Percentiles rank a stretch among this genome's conserved stretches.
Evolutionary conservation across 352 stramenopile species (phyloP).

Genomic region (Peronospora farinosa): DNA sequence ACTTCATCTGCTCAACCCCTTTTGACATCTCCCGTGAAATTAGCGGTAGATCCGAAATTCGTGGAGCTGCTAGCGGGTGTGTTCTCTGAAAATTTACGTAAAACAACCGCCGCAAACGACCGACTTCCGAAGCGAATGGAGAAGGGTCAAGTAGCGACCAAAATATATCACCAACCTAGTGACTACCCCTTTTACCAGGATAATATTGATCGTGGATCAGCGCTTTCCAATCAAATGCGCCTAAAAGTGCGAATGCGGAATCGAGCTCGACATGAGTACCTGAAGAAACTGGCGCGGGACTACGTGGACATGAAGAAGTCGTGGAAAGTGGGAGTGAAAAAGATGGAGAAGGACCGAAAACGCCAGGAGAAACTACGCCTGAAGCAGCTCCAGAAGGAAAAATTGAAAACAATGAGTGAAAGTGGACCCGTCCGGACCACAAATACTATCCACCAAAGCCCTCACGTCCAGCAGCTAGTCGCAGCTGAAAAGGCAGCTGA

Average conservation of each 20-base stretch:
- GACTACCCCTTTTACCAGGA: slow-evolving; percentile 72
- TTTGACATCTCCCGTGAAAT: slow-evolving; percentile 29
- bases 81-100: slow-evolving; percentile 58
- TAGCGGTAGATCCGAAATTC: slow-evolving; percentile 58
- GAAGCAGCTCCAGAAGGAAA: slow-evolving; percentile 65
- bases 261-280: slow-evolving; percentile 50
- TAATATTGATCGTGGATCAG: slow-evolving; percentile 52
- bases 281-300: slow-evolving; percentile 67
- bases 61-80: slow-evolving; percentile 56
- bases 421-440: slow-evolving; percentile 27
- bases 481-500: slow-evolving; percentile 32
- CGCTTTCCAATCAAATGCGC: slow-evolving; percentile 48
- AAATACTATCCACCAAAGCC: slow-evolving; percentile 38
- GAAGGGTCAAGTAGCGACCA: slow-evolving; percentile 39
- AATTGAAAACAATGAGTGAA: slow-evolving; percentile 21
- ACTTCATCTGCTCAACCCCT: slow-evolving; percentile 2
- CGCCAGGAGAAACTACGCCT: slow-evolving; percentile 71
- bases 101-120: slow-evolving; percentile 45
- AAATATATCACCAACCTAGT: slow-evolving; percentile 62
- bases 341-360: slow-evolving; percentile 83
- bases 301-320: slow-evolving; percentile 76
- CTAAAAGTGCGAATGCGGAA: slow-evolving; percentile 64
- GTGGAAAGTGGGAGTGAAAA: slow-evolving; percentile 83
- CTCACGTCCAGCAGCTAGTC: slow-evolving; percentile 35
- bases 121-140: slow-evolving; percentile 49